These are phyloP conservation scores for Halophytophthora batemanensis DNA, from an alignment of 352 stramenopile genomes.

Conservation along the genomic window DNA sequence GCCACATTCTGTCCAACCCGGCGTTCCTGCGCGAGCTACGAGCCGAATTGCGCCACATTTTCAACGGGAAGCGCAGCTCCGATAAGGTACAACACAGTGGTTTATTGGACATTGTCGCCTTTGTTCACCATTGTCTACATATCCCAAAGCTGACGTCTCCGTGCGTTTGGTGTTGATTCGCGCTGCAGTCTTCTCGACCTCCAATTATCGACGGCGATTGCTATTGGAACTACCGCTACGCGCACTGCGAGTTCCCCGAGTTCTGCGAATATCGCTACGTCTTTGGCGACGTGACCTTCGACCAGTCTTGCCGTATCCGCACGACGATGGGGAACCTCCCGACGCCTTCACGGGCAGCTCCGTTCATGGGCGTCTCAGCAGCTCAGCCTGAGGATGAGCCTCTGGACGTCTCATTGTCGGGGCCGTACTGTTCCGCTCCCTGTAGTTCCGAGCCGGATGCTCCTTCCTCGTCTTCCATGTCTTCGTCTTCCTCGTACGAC, in stretches of 20 bases:
- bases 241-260: slow-evolving; percentile 64
- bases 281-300: slow-evolving; percentile 77
- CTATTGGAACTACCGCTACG: slow-evolving; percentile 83
- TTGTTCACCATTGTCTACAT: background rate
- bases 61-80: slow-evolving; percentile 44
- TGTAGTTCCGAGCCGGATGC: slow-evolving; percentile 22
- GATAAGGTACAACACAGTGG: slow-evolving; percentile 40
- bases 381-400: slow-evolving; percentile 14
- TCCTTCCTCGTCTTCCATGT: slow-evolving; percentile 12
- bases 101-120: background rate
- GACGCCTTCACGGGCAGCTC: slow-evolving; percentile 4
- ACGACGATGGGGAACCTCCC: slow-evolving; percentile 29
- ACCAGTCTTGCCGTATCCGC: slow-evolving; percentile 75
- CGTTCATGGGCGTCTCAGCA: slow-evolving; percentile 31
- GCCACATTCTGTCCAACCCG: slow-evolving; percentile 69
- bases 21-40: slow-evolving; percentile 74
- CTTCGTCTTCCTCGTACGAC: slow-evolving; percentile 22
- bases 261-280: slow-evolving; percentile 84
- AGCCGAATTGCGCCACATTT: slow-evolving; percentile 65
- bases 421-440: slow-evolving; percentile 46
- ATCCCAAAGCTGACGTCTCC: background rate
- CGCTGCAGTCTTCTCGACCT: slow-evolving; percentile 45
- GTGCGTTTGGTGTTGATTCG: background rate
- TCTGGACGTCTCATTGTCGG: slow-evolving; percentile 21
- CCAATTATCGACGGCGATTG: slow-evolving; percentile 73